Conservation (phyloP, 2,329 filamentous ascomycete genomes). For the Fusarium piperis region DNA sequence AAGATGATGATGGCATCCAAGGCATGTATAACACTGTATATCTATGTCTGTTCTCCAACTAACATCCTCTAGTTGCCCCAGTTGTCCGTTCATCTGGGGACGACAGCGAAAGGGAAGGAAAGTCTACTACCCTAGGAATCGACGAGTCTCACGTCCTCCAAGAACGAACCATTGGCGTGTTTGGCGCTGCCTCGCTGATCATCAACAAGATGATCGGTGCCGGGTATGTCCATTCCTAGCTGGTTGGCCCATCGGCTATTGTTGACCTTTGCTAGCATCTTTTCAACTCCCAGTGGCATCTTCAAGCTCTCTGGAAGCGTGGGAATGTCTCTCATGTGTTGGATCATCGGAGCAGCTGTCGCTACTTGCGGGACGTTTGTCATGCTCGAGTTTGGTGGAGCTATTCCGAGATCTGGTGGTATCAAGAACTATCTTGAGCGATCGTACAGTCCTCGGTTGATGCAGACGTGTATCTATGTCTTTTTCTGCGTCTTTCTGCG, state of each 20-base stretch:
- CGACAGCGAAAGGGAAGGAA: background rate
- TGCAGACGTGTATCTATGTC: conserved; percentile 38
- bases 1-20: background rate
- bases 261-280: conserved; percentile 24
- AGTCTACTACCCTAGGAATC: background rate
- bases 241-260: background rate
- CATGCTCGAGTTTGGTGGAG: conserved; percentile 38
- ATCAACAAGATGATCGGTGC: conserved; percentile 40
- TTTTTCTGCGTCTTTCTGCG: conserved; percentile 37
- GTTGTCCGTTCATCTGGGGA: background rate
- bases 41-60: background rate
- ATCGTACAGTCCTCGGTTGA: conserved; percentile 26
- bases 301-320: conserved; percentile 35
- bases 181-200: conserved; percentile 34
- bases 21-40: background rate
- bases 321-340: conserved; percentile 38
- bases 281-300: conserved; percentile 36
- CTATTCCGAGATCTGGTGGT: conserved; percentile 35
- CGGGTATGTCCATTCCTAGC: conserved; percentile 15
- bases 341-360: conserved; percentile 36
- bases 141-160: conserved; percentile 17
- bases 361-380: conserved; percentile 35
- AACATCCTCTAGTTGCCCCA: background rate
- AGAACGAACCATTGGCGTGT: conserved; percentile 34
- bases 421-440: conserved; percentile 41